Evolutionary conservation across 129 eudicot species (phyloP).

Genomic region (Chrysanthemum lavandulifolium): DNA sequence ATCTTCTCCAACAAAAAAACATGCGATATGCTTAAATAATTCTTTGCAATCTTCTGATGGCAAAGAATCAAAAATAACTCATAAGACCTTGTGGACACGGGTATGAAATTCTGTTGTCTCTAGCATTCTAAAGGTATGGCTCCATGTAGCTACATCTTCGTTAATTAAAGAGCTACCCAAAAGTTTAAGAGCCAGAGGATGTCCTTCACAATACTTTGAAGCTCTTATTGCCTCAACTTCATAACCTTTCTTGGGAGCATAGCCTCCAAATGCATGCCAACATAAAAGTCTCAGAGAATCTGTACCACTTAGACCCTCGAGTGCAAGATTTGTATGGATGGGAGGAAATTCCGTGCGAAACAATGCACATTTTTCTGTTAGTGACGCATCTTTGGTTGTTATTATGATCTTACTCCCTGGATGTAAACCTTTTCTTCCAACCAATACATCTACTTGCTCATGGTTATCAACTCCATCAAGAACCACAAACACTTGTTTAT

Average conservation of each 20-base stretch:
- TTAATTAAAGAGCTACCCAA: constrained; percentile 24
- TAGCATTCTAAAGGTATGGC: constrained; percentile 10
- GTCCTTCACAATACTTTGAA: constrained; percentile 26
- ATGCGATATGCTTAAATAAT: constrained; percentile 2
- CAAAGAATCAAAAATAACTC: constrained; percentile 6
- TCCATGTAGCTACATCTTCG: constrained; percentile 15
- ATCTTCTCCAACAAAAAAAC: constrained; percentile 4
- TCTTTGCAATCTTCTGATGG: neutral
- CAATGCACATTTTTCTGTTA: constrained; percentile 14
- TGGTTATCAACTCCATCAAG: constrained; percentile 5
- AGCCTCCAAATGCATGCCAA: neutral
- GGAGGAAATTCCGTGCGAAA: neutral
- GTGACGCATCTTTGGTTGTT: constrained; percentile 18
- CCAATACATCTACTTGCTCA: constrained; percentile 8
- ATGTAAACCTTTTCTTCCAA: constrained; percentile 8
- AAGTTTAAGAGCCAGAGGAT: constrained; percentile 31
- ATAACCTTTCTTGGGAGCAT: constrained; percentile 3
- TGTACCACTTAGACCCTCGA: neutral
- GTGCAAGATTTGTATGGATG: constrained; percentile 4
- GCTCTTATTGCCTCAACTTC: neutral
- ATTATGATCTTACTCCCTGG: constrained; percentile 33
- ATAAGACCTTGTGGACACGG: neutral
- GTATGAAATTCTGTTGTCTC: neutral
- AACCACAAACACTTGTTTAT: constrained; percentile 10
- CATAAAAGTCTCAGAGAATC: constrained; percentile 8